Base-by-base conservation (phyloP, 805 yeast species). In the Nakazawaea holstii region DNA sequence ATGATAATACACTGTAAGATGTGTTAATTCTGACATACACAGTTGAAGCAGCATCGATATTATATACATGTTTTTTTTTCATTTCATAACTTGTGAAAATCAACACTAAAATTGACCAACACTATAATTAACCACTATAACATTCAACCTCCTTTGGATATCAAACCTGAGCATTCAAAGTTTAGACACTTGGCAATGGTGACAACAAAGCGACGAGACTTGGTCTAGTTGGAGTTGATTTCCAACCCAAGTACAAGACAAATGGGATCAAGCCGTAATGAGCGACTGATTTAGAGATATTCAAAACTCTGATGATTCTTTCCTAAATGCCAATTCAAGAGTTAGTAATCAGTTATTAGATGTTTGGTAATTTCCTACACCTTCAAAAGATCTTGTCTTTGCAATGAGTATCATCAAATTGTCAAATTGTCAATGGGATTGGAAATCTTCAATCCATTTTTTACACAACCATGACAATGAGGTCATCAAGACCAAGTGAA, bases 221-320 rank as follows among this genome's bases (percentile, higher is more conserved):
- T 53, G 97, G 97, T 69, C 85, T 87, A 67, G 84, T 85, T 48
- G 89, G 75, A 53, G 92, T 82, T 57, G 87, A 80, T 49, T 78
- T 66, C 90, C 90, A 85, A 41, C 94, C 99, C 58, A 94, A 73
- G 74, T 94, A 94, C 62, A 94, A 74, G 55, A 94, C 84, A 64
- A 94, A 86, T 49, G 99, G 99, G 59, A 94, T 84, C 88, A 96
- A 94, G 41, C 98, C 97, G 69, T 90, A 94, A 70, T 95, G 99
- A 50, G 92, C 87, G 60, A 85, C 77, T 45, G 88, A 86, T 64
- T 89, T 87, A 54, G 96, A 82, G 58, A 88, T 74, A 58, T 87
- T 95, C 56, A 90, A 71, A 53, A 91, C 71, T 66, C 84, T 88
- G 65, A 83, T 70, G 67, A 94, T 79, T 72, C 98, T 89, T 73